These are phyloP conservation scores for Chlamydomonas applanata DNA, from an alignment of 139 green algal species.

Conservation along the genomic window DNA sequence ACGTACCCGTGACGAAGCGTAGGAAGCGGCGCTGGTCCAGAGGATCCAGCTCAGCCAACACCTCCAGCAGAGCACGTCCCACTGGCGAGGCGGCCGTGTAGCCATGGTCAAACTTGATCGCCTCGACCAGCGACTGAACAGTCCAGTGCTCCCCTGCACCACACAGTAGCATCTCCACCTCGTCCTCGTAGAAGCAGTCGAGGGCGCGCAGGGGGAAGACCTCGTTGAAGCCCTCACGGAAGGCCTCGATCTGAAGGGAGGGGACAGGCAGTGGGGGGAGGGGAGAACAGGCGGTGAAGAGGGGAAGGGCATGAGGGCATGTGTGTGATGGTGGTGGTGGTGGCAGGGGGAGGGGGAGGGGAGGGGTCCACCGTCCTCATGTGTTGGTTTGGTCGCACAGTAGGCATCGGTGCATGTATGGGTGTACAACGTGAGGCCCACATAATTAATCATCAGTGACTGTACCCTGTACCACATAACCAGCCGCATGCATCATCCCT, in stretches of 20 bases:
- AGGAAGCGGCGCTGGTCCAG: slow-evolving; percentile 91
- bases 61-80: slow-evolving; percentile 73
- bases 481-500: no score
- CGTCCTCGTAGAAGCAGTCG: slow-evolving; percentile 84
- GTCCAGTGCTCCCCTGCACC: slow-evolving; percentile 85
- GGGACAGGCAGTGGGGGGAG: no score
- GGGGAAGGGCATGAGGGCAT: no score
- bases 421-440: no score
- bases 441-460: no score
- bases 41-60: slow-evolving; percentile 82
- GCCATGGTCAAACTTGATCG: slow-evolving; percentile 97
- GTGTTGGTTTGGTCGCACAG: no score
- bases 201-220: slow-evolving; percentile 59
- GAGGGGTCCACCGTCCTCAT: no score
- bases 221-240: slow-evolving; percentile 83
- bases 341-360: no score
- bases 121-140: slow-evolving; percentile 61
- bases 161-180: slow-evolving; percentile 94
- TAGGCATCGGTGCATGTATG: no score
- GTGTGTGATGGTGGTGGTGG: no score
- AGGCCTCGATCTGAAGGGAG: slow-evolving; percentile 62
- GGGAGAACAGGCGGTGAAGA: no score
- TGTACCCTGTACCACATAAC: no score
- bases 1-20: slow-evolving; percentile 93
- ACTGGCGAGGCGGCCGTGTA: slow-evolving; percentile 55